Base-by-base conservation (phyloP, 1,284 basidiomycete species). In the Sphaerobolus stellatus region DNA sequence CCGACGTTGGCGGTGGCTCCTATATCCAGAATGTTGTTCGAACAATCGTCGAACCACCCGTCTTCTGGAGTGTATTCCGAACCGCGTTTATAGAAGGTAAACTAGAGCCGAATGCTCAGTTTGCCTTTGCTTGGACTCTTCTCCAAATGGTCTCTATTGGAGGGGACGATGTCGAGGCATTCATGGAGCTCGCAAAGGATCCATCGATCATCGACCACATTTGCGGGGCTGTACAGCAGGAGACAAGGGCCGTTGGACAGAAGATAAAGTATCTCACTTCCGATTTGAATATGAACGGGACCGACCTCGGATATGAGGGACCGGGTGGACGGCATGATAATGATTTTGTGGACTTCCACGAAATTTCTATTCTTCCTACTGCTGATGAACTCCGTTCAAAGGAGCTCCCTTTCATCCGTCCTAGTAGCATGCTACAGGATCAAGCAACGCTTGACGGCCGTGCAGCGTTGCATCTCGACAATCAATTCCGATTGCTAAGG, bases 281-380 rank as follows among this genome's bases (percentile, higher is more conserved):
- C 28, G 57, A 78, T 9, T 59, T 67, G 11, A 68, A 71, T 4
- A 66, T 58, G 24, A 61, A 62, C n/a, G 46, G 56, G 27, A 57
- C 60, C 5, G 56, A 57, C 24, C 53, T 56, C 16, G 64, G 55
- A 24, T 60, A 64, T 2, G 59, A 62, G 27, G 68, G 66, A 6
- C 74, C 84, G 1, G 84, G 85, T 0, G 84, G 84, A 2, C 73
- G 84, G 9, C 84, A 87, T 58, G 82, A 85, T 59, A 86, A 87
- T 54, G 84, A 87, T 62, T 79, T 79, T 50, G 67, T 66, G 6
- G 74, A 84, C 52, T 86, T 82, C 59, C 77, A 79, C 9, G 56
- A 77, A 5, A 81, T 87, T 18, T 66, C 78, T 22, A 81, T 87
- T 33, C 67, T 83, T 5, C 84, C 84, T 0, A 83, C 83, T 1